phyloP scores from a whole-genome alignment of 768 basidiomycete species.

The Pisolithus tinctorius region DNA sequence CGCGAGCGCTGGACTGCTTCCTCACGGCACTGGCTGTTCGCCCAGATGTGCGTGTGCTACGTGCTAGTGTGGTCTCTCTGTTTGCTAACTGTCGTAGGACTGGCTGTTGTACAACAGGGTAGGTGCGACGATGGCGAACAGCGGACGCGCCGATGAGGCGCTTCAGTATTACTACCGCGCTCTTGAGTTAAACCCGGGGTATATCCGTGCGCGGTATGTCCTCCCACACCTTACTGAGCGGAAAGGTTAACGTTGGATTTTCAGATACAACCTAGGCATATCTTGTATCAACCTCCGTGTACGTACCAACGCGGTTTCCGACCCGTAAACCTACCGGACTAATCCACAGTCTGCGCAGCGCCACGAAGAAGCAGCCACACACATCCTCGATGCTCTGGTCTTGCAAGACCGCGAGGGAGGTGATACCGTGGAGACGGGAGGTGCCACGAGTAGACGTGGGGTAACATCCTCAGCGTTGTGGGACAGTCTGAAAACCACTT shows the following conservation, averaged over 20 bases:
- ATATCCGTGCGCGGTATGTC: constrained; percentile 76
- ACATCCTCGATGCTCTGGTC: constrained; percentile 83
- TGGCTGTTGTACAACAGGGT: constrained; percentile 91
- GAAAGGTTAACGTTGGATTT: neutral
- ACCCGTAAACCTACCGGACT: neutral
- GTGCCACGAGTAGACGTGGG: constrained; percentile 50
- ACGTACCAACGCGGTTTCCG: constrained; percentile 20
- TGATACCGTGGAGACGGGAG: constrained; percentile 33
- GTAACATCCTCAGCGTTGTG: constrained; percentile 76
- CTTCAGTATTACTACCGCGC: constrained; percentile 82
- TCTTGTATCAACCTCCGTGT: constrained; percentile 85
- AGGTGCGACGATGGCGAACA: constrained; percentile 92
- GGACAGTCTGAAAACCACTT: constrained; percentile 82
- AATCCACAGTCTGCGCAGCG: constrained; percentile 37
- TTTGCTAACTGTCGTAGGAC: constrained; percentile 44
- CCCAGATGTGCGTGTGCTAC: constrained; percentile 57
- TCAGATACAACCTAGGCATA: constrained; percentile 91
- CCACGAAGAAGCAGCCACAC: constrained; percentile 80
- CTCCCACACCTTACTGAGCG: neutral
- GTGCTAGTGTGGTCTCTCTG: neutral
- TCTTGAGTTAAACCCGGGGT: constrained; percentile 80
- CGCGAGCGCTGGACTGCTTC: constrained; percentile 93
- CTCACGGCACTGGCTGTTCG: constrained; percentile 77
- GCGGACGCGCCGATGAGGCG: constrained; percentile 72
- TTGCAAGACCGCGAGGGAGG: constrained; percentile 79